These are phyloP conservation scores for Magnolia sinica DNA, from an alignment of 164 flowering plant genomes.

Conservation along the genomic window DNA sequence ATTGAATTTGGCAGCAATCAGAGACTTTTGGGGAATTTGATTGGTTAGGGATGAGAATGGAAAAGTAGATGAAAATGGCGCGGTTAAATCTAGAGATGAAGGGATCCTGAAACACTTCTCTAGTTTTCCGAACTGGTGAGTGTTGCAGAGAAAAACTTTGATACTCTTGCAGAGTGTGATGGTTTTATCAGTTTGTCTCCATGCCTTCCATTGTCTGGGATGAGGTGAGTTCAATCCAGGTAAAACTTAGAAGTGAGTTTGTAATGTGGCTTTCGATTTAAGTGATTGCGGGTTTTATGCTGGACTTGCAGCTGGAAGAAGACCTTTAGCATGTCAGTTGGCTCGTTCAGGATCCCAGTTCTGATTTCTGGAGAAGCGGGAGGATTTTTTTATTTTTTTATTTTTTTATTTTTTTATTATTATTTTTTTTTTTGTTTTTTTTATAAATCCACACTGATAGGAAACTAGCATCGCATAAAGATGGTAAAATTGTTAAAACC, in stretches of 20 bases:
- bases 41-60: too few species aligned
- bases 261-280: conserved; percentile 8
- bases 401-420: too few species aligned
- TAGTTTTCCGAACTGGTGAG: too few species aligned
- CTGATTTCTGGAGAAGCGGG: conserved; percentile 76
- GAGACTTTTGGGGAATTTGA: too few species aligned
- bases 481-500: conserved; percentile 42
- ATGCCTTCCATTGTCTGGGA: conserved; percentile 77
- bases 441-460: conserved; percentile 53
- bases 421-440: too few species aligned
- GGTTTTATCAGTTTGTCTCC: conserved; percentile 60
- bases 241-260: conserved; percentile 5
- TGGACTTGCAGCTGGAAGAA: conserved; percentile 56
- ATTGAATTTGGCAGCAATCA: too few species aligned
- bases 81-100: too few species aligned
- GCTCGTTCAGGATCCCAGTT: conserved; percentile 44
- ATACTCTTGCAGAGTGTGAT: conserved; percentile 16
- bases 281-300: conserved; percentile 8
- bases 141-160: conserved; percentile 40
- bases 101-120: too few species aligned
- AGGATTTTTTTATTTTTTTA: too few species aligned
- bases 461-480: conserved; percentile 63
- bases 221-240: conserved; percentile 48
- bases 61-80: too few species aligned
- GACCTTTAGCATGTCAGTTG: conserved; percentile 42